These are phyloP conservation scores for Globisporangium paddicum DNA, from an alignment of 352 stramenopile genomes.

Conservation along the genomic window DNA sequence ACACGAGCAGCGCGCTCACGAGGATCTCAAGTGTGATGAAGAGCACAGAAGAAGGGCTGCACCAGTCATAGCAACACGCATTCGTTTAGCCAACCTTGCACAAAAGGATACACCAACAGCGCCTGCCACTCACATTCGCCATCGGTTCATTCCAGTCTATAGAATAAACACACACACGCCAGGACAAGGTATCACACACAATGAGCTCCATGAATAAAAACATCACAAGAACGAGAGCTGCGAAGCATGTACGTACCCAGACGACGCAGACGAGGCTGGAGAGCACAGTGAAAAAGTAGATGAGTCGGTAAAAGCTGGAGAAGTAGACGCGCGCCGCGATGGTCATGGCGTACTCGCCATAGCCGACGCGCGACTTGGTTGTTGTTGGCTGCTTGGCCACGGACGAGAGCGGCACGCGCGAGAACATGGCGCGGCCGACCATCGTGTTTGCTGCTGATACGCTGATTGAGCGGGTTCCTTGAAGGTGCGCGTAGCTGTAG, in stretches of 20 bases:
- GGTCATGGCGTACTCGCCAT: constrained; percentile 65
- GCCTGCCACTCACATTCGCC: constrained; percentile 49
- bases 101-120: not conserved
- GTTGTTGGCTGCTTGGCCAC: constrained; percentile 7
- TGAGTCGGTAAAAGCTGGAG: constrained; percentile 62
- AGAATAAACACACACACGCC: not conserved
- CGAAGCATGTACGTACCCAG: constrained; percentile 37
- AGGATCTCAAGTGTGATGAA: constrained; percentile 82
- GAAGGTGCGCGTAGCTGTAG: not conserved
- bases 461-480: not conserved
- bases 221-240: not conserved
- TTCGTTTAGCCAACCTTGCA: not conserved
- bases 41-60: constrained; percentile 59
- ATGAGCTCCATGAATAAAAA: not conserved
- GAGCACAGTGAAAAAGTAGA: constrained; percentile 80
- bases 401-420: constrained; percentile 22
- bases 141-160: constrained; percentile 68
- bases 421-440: constrained; percentile 17
- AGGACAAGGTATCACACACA: not conserved
- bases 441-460: not conserved
- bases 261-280: constrained; percentile 67
- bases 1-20: constrained; percentile 67
- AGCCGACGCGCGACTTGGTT: constrained; percentile 33
- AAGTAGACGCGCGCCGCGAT: constrained; percentile 82
- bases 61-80: not conserved